These are phyloP conservation scores for Yarrowia galli DNA, from an alignment of 1,139 yeast genomes.

Conservation along the genomic window DNA sequence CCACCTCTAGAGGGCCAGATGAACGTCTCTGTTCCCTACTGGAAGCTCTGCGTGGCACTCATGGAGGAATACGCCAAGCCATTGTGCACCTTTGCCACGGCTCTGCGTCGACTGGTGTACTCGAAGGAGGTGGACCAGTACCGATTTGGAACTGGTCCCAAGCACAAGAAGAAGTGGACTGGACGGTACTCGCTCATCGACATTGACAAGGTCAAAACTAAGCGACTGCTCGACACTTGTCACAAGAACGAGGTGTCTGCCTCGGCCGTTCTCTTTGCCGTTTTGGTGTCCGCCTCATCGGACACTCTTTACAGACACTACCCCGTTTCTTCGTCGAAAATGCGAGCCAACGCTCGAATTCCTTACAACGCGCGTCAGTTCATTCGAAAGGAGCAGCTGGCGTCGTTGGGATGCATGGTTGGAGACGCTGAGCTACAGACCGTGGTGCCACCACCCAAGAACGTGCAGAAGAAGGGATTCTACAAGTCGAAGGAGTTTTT, in stretches of 20 bases:
- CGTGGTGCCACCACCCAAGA: constrained; percentile 23
- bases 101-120: constrained; percentile 12
- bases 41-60: constrained; percentile 31
- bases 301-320: constrained; percentile 29
- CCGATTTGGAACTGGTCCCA: constrained; percentile 16
- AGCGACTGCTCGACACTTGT: constrained; percentile 11
- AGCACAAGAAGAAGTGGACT: constrained; percentile 24
- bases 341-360: constrained; percentile 25
- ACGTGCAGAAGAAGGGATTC: constrained; percentile 31
- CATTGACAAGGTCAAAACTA: constrained; percentile 21
- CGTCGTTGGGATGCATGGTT: constrained; percentile 25
- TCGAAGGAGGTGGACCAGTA: constrained; percentile 29
- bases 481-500: constrained; percentile 19
- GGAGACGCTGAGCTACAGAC: constrained; percentile 26
- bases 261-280: constrained; percentile 23
- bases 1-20: constrained; percentile 31
- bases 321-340: constrained; percentile 25
- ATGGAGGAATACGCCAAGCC: constrained; percentile 34
- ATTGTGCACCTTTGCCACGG: constrained; percentile 31
- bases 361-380: constrained; percentile 34
- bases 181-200: constrained; percentile 25
- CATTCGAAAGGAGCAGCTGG: constrained; percentile 21
- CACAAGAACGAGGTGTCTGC: constrained; percentile 22
- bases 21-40: constrained; percentile 31
- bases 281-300: constrained; percentile 16